Percentiles rank a stretch among this genome's conserved stretches.
Conservation (phyloP, 2,329 filamentous ascomycete species). For the Cladosporium phlei region DNA sequence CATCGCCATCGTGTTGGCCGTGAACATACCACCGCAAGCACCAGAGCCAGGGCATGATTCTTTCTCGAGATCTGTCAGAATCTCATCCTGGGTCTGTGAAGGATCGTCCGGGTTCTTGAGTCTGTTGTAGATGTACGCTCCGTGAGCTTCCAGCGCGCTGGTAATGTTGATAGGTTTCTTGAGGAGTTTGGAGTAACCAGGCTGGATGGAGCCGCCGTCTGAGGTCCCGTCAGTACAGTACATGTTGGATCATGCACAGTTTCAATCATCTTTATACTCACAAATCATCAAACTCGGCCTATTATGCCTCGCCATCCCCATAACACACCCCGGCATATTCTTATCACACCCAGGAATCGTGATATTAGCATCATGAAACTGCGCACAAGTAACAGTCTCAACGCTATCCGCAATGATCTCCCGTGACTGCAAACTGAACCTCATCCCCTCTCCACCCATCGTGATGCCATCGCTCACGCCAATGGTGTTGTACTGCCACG, state of each 20-base stretch:
- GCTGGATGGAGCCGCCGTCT: conserved; percentile 80
- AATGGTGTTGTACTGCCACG: conserved; percentile 91
- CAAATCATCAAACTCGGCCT: conserved; percentile 89
- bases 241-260: neutral
- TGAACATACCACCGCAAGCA: conserved; percentile 90
- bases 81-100: conserved; percentile 67
- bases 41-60: conserved; percentile 74
- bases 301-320: conserved; percentile 88
- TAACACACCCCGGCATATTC: conserved; percentile 87
- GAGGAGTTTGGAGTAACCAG: conserved; percentile 74
- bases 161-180: conserved; percentile 80
- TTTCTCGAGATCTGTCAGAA: conserved; percentile 75
- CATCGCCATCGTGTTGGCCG: conserved; percentile 89
- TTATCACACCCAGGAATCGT: conserved; percentile 93
- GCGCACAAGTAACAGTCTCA: conserved; percentile 86
- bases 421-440: conserved; percentile 83
- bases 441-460: conserved; percentile 94
- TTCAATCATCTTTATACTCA: neutral
- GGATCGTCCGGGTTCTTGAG: conserved; percentile 65
- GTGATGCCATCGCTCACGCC: conserved; percentile 86
- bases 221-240: neutral
- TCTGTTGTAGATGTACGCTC: conserved; percentile 73
- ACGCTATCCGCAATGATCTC: conserved; percentile 94
- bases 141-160: conserved; percentile 81
- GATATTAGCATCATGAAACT: conserved; percentile 90